phyloP scores from a whole-genome alignment of 2,329 filamentous ascomycete genomes.

The Leptographium lundbergii region DNA sequence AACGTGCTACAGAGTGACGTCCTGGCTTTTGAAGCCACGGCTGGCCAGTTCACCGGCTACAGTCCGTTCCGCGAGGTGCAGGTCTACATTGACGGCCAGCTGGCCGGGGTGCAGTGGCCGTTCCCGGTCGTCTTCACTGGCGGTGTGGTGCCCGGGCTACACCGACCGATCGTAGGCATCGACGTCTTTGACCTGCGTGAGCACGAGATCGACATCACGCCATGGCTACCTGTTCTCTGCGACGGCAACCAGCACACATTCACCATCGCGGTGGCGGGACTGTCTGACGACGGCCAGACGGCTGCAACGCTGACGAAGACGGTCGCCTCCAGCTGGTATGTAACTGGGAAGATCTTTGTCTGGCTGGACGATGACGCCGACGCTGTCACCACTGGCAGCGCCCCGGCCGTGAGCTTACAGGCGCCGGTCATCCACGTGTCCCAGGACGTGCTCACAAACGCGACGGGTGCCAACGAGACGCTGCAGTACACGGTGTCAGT shows the following conservation, averaged over 20 bases:
- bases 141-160: constrained; percentile 62
- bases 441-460: constrained; percentile 30
- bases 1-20: constrained; percentile 56
- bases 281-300: constrained; percentile 41
- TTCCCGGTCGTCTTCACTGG: constrained; percentile 76
- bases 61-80: constrained; percentile 71
- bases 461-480: constrained; percentile 43
- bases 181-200: constrained; percentile 70
- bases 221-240: constrained; percentile 58
- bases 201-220: constrained; percentile 71
- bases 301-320: constrained; percentile 34
- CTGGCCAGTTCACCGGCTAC: constrained; percentile 49
- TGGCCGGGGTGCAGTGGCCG: constrained; percentile 70
- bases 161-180: constrained; percentile 66
- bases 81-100: constrained; percentile 55
- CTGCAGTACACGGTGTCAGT: constrained; percentile 47
- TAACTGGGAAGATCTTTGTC: constrained; percentile 71
- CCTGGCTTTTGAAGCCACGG: constrained; percentile 42
- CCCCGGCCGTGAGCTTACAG: constrained; percentile 15
- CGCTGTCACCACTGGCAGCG: constrained; percentile 35
- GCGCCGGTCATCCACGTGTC: constrained; percentile 26
- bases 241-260: constrained; percentile 55
- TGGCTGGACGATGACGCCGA: constrained; percentile 45
- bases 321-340: constrained; percentile 57
- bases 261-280: constrained; percentile 51